Base-by-base conservation (phyloP, 192 early-diverging fungal species). In the Spinellus fusiger region DNA sequence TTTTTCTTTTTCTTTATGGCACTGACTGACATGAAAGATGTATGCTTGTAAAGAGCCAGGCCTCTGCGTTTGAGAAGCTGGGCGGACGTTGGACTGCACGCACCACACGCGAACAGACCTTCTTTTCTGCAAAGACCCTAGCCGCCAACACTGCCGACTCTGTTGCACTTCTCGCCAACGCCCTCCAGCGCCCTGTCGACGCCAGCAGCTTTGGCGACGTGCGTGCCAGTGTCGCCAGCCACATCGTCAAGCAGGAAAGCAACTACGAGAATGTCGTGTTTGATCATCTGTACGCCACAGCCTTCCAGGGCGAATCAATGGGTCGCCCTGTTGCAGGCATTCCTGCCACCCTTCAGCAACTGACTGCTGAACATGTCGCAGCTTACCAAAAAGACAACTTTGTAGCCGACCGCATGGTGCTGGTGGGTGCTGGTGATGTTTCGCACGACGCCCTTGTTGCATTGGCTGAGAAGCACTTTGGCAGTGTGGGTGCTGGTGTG, bases 91-190 rank as follows among this genome's bases (percentile, higher is more conserved):
- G 97, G 68, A 96, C 95, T 74, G 95, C 93, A 55, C 94, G 96
- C 77, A 98, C 96, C 22, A 94, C 93, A 23, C 89, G 96, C 61
- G 96, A 98, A 71, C 94, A 98, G 76, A 98, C 96, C 47, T 92
- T 93, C 48, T 97, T 96, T 82, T 94, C 94, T 68, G 92, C 93
- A 62, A 95, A 96, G 77, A 79, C 94, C 20, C 80, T 96, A 51
- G 84, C 84, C 57, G 75, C 82, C 51, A 93, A 96, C 68, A 83
- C 93, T 46, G 76, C 81, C 27, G 72, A 79, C 57, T 83, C 93
- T 18, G 94, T 97, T 46, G 94, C 91, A 65, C 81, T 96, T 62
- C 83, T 98, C 57, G 86, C 90, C 48, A 95, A 97, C 69, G 93
- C 98, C 66, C 78, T 98, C 58, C 94, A 94, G 65, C 86, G 91